These are phyloP conservation scores for Biscogniauxia marginata DNA, from an alignment of 2,329 filamentous ascomycete genomes.

Conservation along the genomic window DNA sequence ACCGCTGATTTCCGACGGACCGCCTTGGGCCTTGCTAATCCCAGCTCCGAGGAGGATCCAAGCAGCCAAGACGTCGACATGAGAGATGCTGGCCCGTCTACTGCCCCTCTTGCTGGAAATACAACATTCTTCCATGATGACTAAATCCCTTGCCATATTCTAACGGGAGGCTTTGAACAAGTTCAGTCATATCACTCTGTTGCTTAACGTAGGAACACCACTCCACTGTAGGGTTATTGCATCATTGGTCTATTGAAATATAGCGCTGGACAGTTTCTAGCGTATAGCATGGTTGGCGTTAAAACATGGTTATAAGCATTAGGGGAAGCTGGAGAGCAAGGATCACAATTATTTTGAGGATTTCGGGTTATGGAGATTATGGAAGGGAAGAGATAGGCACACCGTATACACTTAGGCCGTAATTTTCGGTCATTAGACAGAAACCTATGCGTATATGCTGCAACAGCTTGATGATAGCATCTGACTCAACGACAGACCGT, in stretches of 20 bases:
- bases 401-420: not conserved
- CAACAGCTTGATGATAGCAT: conserved; percentile 11
- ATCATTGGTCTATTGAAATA: conserved; percentile 20
- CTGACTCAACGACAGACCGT: conserved; percentile 6
- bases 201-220: conserved; percentile 4
- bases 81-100: conserved; percentile 55
- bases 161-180: not conserved
- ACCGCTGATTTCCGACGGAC: conserved; percentile 43
- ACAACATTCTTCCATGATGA: conserved; percentile 53
- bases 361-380: conserved; percentile 7
- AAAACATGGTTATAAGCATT: conserved; percentile 26
- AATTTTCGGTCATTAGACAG: conserved; percentile 3
- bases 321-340: conserved; percentile 19
- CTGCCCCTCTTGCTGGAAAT: conserved; percentile 49
- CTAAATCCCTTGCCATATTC: conserved; percentile 9
- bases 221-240: conserved; percentile 5
- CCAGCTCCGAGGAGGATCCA: conserved; percentile 29
- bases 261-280: conserved; percentile 13
- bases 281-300: conserved; percentile 32
- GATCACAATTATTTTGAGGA: conserved; percentile 11
- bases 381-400: conserved; percentile 6
- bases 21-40: conserved; percentile 18
- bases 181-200: conserved; percentile 1
- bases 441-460: conserved; percentile 15
- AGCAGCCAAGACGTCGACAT: conserved; percentile 52